Percentiles rank a stretch among this genome's conserved stretches.
Evolutionary conservation across 1,139 yeast genomes (phyloP).

Genomic region (Hanseniaspora uvarum): DNA sequence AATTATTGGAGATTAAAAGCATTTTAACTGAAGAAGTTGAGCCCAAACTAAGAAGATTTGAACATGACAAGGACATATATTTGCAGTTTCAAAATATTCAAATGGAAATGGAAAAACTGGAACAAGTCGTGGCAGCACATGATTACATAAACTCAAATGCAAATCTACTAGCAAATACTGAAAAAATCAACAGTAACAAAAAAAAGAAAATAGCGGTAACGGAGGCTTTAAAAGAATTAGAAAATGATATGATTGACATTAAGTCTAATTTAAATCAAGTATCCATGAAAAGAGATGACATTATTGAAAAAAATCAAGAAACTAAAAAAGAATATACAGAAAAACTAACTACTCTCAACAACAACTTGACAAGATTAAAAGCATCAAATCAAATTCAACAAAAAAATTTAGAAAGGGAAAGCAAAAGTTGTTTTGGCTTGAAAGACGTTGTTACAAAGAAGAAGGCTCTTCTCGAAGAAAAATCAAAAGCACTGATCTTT

Average conservation of each 20-base stretch:
- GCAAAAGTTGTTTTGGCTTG: slow-evolving; percentile 23
- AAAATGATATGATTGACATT: neutral
- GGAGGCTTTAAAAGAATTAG: neutral
- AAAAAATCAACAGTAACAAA: slow-evolving; percentile 31
- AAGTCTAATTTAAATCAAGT: neutral
- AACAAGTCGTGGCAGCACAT: slow-evolving; percentile 67
- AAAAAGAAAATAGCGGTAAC: slow-evolving; percentile 20
- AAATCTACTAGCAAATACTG: slow-evolving; percentile 35
- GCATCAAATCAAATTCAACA: slow-evolving; percentile 51
- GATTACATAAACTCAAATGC: slow-evolving; percentile 47
- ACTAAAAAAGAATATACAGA: slow-evolving; percentile 58
- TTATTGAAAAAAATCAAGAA: slow-evolving; percentile 38
- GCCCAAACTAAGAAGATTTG: slow-evolving; percentile 74
- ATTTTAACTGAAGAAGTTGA: slow-evolving; percentile 78
- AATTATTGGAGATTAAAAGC: slow-evolving; percentile 64
- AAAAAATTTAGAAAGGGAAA: slow-evolving; percentile 48
- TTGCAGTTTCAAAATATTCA: slow-evolving; percentile 80
- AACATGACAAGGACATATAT: slow-evolving; percentile 71
- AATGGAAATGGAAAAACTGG: slow-evolving; percentile 64
- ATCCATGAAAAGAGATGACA: slow-evolving; percentile 20
- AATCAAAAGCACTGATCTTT: slow-evolving; percentile 24
- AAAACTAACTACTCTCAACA: slow-evolving; percentile 45
- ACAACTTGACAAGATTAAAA: slow-evolving; percentile 56
- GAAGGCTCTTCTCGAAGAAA: slow-evolving; percentile 25
- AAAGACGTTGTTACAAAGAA: slow-evolving; percentile 24